phyloP scores from a whole-genome alignment of 2,329 filamentous ascomycete species.

The Beauveria asiatica region DNA sequence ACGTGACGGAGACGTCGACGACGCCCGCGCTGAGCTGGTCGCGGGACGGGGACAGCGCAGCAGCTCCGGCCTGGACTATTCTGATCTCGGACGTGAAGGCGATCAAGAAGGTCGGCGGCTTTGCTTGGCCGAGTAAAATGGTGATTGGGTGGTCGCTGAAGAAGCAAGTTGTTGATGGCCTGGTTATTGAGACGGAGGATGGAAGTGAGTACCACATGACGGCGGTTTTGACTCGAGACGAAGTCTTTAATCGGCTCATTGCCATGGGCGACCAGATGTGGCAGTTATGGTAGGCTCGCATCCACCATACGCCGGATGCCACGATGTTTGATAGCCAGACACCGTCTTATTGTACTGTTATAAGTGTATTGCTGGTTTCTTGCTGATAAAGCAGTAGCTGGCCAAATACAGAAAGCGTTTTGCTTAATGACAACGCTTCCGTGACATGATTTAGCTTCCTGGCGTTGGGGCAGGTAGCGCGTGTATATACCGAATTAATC shows the following conservation, averaged over 20 bases:
- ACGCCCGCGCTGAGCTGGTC: conserved; percentile 60
- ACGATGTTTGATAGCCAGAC: too few relatives aligned
- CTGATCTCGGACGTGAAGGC: conserved; percentile 63
- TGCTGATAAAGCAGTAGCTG: too few relatives aligned
- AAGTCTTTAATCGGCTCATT: conserved; percentile 71
- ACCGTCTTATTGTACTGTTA: too few relatives aligned
- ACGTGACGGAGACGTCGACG: conserved; percentile 58
- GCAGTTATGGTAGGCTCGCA: conserved; percentile 55
- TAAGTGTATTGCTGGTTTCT: too few relatives aligned
- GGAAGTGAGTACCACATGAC: conserved; percentile 55
- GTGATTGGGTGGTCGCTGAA: conserved; percentile 73
- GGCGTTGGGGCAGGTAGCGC: too few relatives aligned
- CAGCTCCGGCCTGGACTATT: conserved; percentile 57
- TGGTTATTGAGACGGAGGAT: conserved; percentile 54
- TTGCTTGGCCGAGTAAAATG: conserved; percentile 79
- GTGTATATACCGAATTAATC: too few relatives aligned
- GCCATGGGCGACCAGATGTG: conserved; percentile 76
- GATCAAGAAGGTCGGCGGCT: conserved; percentile 69
- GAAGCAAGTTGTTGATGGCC: conserved; percentile 64
- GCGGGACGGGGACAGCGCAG: conserved; percentile 40
- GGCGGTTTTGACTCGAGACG: conserved; percentile 62
- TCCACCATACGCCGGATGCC: not conserved
- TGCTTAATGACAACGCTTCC: too few relatives aligned
- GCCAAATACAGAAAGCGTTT: too few relatives aligned
- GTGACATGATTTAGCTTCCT: too few relatives aligned